Base-by-base conservation (phyloP, 768 basidiomycete genomes). In the Suillus discolor region DNA sequence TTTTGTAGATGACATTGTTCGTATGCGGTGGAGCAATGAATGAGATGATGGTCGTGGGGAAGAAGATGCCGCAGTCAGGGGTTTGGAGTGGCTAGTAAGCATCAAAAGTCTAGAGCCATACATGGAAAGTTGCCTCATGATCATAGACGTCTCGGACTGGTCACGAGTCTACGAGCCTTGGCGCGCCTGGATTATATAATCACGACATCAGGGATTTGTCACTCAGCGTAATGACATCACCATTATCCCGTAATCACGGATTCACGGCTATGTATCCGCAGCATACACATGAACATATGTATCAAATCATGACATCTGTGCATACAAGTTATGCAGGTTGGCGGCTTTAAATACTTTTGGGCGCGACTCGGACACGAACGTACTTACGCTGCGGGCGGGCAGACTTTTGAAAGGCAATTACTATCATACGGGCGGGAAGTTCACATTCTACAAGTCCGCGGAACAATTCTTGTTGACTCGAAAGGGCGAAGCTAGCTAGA, bases 1-100 rank as follows among this genome's bases (percentile, higher is more conserved):
- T 51, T 66, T 72, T 36, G 67, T 18, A 55, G 74, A 61, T 34
- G 77, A 16, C 79, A 82, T 82, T 16, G 55, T 66, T 45, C 41
- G 66, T 63, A 36, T n/a, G 51, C 31, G 25, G 25, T 55, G 20
- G 42, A 57, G n/a, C 18, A 28, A 47, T 6, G 25, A 62, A 15
- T 61, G 49, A 25, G 57, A 59, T 42, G 45, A 61, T 47, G 42
- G 23, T 6, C 44, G 42, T 62, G 38, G 15, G 45, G 49, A 65
- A 39, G 12, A 59, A 55, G 25, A 4, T n/a, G 23, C 13, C 7
- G 23, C 15, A 44, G 15, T 65, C 47, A 72, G 64, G 66, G 66
- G 68, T 18, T 65, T 41, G 8, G 23, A 25, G 6, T 57, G 69
- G 39, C 66, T 70, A 65, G 69, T 62, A 61, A 64, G 60, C 39